These are phyloP conservation scores for Pyrenophora tritici-repentis DNA, from an alignment of 2,329 filamentous ascomycete genomes.

Conservation along the genomic window DNA sequence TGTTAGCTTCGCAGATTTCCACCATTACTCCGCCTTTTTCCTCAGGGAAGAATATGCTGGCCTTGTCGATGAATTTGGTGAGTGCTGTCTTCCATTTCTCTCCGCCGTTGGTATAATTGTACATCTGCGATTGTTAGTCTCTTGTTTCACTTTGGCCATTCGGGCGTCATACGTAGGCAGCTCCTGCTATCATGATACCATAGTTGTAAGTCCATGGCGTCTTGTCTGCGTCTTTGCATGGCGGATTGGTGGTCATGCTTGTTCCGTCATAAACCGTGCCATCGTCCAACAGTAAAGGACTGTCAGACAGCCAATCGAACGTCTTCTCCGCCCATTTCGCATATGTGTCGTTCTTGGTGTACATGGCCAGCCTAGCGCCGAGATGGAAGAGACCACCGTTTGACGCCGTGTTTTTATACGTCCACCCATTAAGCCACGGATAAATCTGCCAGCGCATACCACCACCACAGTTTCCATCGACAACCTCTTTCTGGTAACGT, in stretches of 20 bases:
- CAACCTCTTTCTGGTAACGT: conserved; percentile 38
- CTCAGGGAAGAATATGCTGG: conserved; percentile 47
- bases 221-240: conserved; percentile 36
- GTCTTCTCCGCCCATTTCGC: conserved; percentile 43
- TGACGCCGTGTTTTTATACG: conserved; percentile 48
- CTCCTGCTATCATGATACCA: conserved; percentile 43
- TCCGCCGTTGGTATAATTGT: conserved; percentile 48
- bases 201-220: conserved; percentile 48
- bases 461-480: conserved; percentile 36
- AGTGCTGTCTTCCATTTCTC: conserved; percentile 39
- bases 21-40: conserved; percentile 48
- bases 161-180: conserved; percentile 34
- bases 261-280: conserved; percentile 40
- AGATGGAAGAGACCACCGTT: conserved; percentile 49
- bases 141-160: neutral
- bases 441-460: conserved; percentile 48
- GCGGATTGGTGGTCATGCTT: conserved; percentile 20
- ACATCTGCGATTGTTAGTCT: conserved; percentile 38
- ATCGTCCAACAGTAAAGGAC: conserved; percentile 31
- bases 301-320: conserved; percentile 43
- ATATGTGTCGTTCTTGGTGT: conserved; percentile 46
- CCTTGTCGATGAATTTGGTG: conserved; percentile 37
- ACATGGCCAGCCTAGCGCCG: conserved; percentile 45
- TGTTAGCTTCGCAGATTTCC: conserved; percentile 49
- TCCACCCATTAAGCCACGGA: conserved; percentile 42